Conservation (phyloP, 768 basidiomycete genomes). For the Holtermannia corniformis region DNA sequence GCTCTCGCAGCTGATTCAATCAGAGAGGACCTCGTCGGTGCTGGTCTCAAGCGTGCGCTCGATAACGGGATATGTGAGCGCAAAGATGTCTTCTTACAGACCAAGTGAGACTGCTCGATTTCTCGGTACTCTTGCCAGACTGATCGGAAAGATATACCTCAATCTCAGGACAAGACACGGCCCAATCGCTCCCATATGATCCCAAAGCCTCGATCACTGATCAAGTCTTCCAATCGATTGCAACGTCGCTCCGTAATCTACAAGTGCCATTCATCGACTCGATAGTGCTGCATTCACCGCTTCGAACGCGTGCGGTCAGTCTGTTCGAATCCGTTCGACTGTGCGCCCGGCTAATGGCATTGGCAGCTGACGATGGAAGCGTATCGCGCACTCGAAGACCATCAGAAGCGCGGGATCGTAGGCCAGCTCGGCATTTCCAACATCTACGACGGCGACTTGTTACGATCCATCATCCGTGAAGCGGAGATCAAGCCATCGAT, state of each 20-base stretch:
- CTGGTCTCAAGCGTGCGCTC: constrained; percentile 54
- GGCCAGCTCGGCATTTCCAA: constrained; percentile 59
- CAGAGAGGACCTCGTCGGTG: constrained; percentile 73
- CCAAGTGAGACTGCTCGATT: constrained; percentile 50
- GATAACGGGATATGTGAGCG: constrained; percentile 53
- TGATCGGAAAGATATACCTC: constrained; percentile 56
- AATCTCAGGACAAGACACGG: constrained; percentile 59
- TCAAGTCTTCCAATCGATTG: constrained; percentile 58
- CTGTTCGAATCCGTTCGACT: too few species aligned
- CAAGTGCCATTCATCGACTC: constrained; percentile 66
- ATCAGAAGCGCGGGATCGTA: constrained; percentile 55
- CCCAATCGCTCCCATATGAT: constrained; percentile 66
- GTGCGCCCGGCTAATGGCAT: too few species aligned
- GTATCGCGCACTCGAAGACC: constrained; percentile 53
- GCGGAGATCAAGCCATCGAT: constrained; percentile 53
- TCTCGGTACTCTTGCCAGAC: background rate
- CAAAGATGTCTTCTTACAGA: constrained; percentile 66
- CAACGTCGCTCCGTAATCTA: constrained; percentile 58
- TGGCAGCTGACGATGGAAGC: constrained; percentile 55
- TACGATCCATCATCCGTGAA: constrained; percentile 51
- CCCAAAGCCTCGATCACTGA: constrained; percentile 48
- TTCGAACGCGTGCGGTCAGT: constrained; percentile 47
- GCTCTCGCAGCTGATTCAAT: constrained; percentile 17
- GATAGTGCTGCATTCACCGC: constrained; percentile 68
- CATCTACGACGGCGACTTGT: constrained; percentile 54